Conservation (phyloP, 768 basidiomycete species). For the Phaeolepiota aurea region DNA sequence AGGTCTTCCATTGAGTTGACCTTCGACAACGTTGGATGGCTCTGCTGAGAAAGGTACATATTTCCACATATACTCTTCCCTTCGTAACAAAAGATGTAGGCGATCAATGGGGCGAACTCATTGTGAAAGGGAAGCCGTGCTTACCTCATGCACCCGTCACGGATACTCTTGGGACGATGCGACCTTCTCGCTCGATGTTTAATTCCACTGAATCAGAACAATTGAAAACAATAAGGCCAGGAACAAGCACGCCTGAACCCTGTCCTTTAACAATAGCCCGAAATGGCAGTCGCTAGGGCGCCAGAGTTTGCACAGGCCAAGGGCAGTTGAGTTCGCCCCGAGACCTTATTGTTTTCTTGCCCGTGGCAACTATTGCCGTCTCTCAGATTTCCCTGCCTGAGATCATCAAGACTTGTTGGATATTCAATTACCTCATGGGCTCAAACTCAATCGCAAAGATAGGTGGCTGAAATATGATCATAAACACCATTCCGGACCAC, state of each 20-base stretch:
- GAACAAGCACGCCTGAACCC: neutral
- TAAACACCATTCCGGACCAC: constrained; percentile 12
- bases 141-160: no score
- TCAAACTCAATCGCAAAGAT: constrained; percentile 26
- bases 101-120: no score
- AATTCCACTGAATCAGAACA: neutral
- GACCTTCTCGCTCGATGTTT: no score
- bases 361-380: no score
- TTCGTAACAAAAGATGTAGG: no score
- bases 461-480: no score
- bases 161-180: no score
- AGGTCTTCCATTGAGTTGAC: no score
- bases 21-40: no score
- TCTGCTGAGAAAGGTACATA: no score
- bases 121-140: no score
- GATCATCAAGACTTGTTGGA: constrained; percentile 1
- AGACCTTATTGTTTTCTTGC: neutral
- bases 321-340: neutral
- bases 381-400: neutral
- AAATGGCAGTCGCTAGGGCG: neutral
- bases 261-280: neutral
- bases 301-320: neutral
- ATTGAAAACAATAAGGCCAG: neutral
- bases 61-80: no score
- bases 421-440: constrained; percentile 23